Percentiles rank a stretch among this genome's conserved stretches.
These are phyloP conservation scores for Lasiosphaeria ovina DNA, from an alignment of 495 filamentous ascomycete genomes.

Conservation along the genomic window DNA sequence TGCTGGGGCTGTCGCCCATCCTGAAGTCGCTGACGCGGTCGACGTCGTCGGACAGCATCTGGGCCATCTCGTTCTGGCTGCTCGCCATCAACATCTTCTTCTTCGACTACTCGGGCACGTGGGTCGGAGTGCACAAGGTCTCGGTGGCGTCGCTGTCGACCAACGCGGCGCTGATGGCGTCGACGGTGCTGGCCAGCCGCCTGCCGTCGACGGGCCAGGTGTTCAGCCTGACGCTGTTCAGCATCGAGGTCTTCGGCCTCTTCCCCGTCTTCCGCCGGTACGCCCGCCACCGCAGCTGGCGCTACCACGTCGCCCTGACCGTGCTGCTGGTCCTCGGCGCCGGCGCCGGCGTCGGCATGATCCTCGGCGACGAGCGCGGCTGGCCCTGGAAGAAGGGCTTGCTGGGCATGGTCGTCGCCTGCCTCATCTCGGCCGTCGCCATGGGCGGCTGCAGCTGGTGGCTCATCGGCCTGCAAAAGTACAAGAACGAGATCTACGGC, in stretches of 20 bases:
- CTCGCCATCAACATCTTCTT: constrained; percentile 95
- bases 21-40: constrained; percentile 90
- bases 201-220: constrained; percentile 88
- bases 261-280: constrained; percentile 94
- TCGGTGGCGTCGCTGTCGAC: constrained; percentile 82
- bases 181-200: constrained; percentile 77
- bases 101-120: constrained; percentile 80
- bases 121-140: constrained; percentile 52
- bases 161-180: constrained; percentile 93
- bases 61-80: constrained; percentile 92
- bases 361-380: constrained; percentile 44
- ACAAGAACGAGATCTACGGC: constrained; percentile 98
- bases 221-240: constrained; percentile 91
- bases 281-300: constrained; percentile 78
- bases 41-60: constrained; percentile 87
- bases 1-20: constrained; percentile 89
- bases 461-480: constrained; percentile 95
- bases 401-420: constrained; percentile 68
- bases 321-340: constrained; percentile 75
- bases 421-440: constrained; percentile 61
- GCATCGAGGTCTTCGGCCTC: constrained; percentile 93
- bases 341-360: constrained; percentile 72
- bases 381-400: constrained; percentile 75
- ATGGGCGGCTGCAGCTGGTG: constrained; percentile 98
- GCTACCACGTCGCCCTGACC: constrained; percentile 75